Evolutionary conservation across 164 flowering plant species (phyloP), one percentile per base, ranked within the genome.

Genomic region (Taxillus chinensis): DNA sequence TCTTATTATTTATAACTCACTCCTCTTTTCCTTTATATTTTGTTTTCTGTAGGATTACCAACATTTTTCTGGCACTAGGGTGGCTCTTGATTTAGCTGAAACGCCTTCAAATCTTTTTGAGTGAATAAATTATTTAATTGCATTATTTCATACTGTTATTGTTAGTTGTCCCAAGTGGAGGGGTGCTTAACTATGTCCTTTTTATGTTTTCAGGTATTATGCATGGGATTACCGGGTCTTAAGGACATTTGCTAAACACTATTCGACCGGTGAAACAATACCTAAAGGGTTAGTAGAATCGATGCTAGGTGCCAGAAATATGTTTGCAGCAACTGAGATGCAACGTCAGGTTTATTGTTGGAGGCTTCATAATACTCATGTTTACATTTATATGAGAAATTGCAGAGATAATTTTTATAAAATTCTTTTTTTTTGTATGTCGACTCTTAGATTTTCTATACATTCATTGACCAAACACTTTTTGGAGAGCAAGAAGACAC

Each of bases 1-100:
- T 27, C 27, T 27, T 27, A 27, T 27, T 27, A 27, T 27, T 27
- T 27, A 27, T 27, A 27, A 27, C 27, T 27, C 27, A 27, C 27
- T 27, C 27, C 27, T 27, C 27, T 27, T 27, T 27, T 27, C 27
- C 27, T 27, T 27, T 27, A 27, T 27, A 27, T 27, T 27, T 27
- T 27, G 27, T 9, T 51, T 10, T 53, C 12, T 72, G 70, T 73
- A 95, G 99, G 92, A 91, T 61, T 90, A 82, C 73, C 97, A 95
- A 75, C 99, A 90, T 74, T 87, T 95, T 72, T 95, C 99, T 10
- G 99, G 99, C 49, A 91, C 97, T 52, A 83, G 97, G 73, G 89
- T 86, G 72, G 92, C 59, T 71, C 89, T 91, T 73, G 99, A 95
- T 80, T 74, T 95, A 48, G 97, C 96, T 52, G 99, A 95, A 79